Base-by-base conservation (phyloP, 345 rosid genomes). In the Acer negundo region DNA sequence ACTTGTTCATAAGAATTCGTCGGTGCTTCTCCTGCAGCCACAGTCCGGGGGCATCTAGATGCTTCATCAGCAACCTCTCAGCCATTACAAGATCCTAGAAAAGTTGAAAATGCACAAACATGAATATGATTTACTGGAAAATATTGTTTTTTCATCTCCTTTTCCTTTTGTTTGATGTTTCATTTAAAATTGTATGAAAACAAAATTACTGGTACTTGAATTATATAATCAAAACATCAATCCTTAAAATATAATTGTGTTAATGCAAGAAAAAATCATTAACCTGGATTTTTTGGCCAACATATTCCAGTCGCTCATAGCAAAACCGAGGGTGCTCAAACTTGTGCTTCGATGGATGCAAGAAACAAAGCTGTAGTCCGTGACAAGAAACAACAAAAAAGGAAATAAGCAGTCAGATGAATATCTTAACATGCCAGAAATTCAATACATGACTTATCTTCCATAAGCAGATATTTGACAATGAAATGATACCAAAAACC, bases 241-340 rank as follows among this genome's bases (percentile, higher is more conserved):
- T 55, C 65, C 55, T 15, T 26, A 66, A 51, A 65, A 35, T 61
- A 76, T 10, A 59, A 11, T 16, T 40, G 55, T 55, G 65, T 19
- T 46, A 62, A 23, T 46, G 6, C 9, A 64, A 9, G 77, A 53
- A 70, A 66, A 16, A 61, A 17, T 26, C 16, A 10, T 70, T 62
- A 84, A 95, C 98, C 95, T 95, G 99, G 79, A 92, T 92, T 90
- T 93, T 96, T 77, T 93, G 99, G 82, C 99, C 98, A 2, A 96
- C 87, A 10, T 90, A 93, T 81, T 96, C 99, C 62, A 96, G 69
- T 46, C 95, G 86, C 84, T 93, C 98, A 10, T 81, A 91, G 84
- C 97, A 91, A 82, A 96, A 96, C 68, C 97, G 92, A 53, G 99
- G 98, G 81, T 93, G 99, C 68, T 92, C 97, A 64, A 90, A 93